Base-by-base conservation (phyloP, 2,329 filamentous ascomycete genomes). In the Diaporthe longicolla region DNA sequence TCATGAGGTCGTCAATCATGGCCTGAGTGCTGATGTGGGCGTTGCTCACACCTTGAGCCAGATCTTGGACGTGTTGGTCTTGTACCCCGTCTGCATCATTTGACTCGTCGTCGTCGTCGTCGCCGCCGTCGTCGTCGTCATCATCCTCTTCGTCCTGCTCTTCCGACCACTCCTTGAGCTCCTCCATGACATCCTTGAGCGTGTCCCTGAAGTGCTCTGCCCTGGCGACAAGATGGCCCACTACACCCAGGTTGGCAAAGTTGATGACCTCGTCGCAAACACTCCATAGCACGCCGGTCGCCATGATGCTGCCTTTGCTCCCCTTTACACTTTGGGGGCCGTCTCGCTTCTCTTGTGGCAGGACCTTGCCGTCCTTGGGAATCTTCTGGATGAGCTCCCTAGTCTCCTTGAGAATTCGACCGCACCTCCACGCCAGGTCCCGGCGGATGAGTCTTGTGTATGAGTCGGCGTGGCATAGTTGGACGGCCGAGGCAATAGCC, bases 81-180 rank as follows among this genome's bases (percentile, higher is more conserved):
- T 80, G 81, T 7, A 81, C 82, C 43, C 81, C 82, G 24, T 82
- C 85, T 73, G 80, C 84, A 68, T 85, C 84, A n/a, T 85, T 82
- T 32, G 84, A 86, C 6, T 91, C 86, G 45, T 89, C 87, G 0
- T 88, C 40, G 15, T 43, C 85, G 21, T 89, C 88, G 45, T 89
- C 87, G 0, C 88, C 29, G 29, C 29, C 85, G 21, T 89, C 88
- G 45, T 89, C 87, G 0, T 88, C 29, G 29, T 5, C 85, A 19
- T 89, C 88, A 1, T 91, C 91, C 0, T 91, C 91, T 4, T 90
- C 89, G 0, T 89, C 88, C 13, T 90, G 89, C 78, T 95, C 93
- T 1, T 95, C 93, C 26, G 92, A 91, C 95, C 95, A 98, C 78
- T 96, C 94, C 81, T 95, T 94, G 77, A 98, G 82, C 84, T 98